Evolutionary conservation across 2,329 filamentous ascomycete genomes (phyloP).

Genomic region (Pestalotiopsis sp.): DNA sequence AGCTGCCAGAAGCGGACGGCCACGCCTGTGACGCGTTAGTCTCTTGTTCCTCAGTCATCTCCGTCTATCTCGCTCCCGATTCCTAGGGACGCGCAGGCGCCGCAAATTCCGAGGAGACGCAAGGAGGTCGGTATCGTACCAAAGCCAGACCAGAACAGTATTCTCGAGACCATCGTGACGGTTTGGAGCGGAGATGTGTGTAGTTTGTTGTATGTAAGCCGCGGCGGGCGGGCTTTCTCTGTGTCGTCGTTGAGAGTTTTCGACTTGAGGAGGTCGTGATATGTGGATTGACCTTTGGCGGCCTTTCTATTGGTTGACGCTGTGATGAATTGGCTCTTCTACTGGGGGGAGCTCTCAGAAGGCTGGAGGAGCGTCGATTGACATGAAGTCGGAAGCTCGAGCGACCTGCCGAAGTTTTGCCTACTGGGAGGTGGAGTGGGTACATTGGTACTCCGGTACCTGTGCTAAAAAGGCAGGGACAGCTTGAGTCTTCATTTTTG

Average conservation of each 20-base stretch:
- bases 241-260: neutral
- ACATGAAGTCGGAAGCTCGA: conserved; percentile 8
- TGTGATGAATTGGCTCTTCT: conserved; percentile 4
- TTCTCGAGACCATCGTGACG: conserved; percentile 59
- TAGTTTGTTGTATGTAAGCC: conserved; percentile 17
- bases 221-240: conserved; percentile 16
- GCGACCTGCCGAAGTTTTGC: conserved; percentile 9
- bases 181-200: conserved; percentile 24
- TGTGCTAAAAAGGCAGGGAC: neutral
- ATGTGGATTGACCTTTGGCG: neutral
- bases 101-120: neutral
- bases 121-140: conserved; percentile 59
- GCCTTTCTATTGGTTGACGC: neutral
- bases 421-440: neutral
- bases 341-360: neutral
- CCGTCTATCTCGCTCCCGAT: neutral
- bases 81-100: no score
- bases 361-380: conserved; percentile 1
- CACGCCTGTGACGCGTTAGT: conserved; percentile 62
- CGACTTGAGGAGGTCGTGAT: neutral
- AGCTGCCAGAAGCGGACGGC: conserved; percentile 95
- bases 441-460: no score
- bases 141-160: conserved; percentile 89
- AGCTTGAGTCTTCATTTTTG: neutral
- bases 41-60: neutral